Percentiles rank a stretch among this genome's conserved stretches.
Conservation (phyloP, 1,139 yeast genomes). For the Pneumocystis jirovecii region DNA sequence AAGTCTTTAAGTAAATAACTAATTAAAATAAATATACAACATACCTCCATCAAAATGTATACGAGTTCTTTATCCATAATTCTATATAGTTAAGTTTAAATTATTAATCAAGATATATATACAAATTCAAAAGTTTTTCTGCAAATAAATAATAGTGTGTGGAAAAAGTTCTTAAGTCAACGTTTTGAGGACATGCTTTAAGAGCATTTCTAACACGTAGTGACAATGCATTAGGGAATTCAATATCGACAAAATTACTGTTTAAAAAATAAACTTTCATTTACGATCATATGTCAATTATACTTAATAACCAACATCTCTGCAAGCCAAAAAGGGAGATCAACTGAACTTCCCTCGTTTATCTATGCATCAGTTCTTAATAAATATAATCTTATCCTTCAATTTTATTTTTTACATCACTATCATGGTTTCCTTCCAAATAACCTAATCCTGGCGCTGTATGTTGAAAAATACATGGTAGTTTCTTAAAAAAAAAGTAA, state of each 20-base stretch:
- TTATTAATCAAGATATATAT: not conserved
- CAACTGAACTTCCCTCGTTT: slow-evolving; percentile 49
- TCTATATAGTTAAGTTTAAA: slow-evolving; percentile 2
- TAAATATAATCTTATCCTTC: not conserved
- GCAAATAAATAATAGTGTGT: slow-evolving; percentile 55
- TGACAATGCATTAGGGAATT: slow-evolving; percentile 27
- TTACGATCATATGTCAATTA: slow-evolving; percentile 23
- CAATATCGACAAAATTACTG: slow-evolving; percentile 23
- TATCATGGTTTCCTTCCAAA: slow-evolving; percentile 4
- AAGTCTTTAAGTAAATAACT: slow-evolving; percentile 25
- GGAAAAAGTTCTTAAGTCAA: slow-evolving; percentile 55
- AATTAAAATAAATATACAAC: not conserved
- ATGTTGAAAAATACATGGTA: slow-evolving; percentile 12
- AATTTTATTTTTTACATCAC: slow-evolving; percentile 3
- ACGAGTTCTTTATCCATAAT: slow-evolving; percentile 7
- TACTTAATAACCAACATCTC: slow-evolving; percentile 44
- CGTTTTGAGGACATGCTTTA: slow-evolving; percentile 51
- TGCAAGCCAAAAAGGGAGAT: slow-evolving; percentile 83
- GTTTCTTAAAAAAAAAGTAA: slow-evolving; percentile 3
- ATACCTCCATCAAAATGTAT: slow-evolving; percentile 7
- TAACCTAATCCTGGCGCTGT: slow-evolving; percentile 13
- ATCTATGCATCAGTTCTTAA: slow-evolving; percentile 24
- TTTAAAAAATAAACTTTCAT: not conserved
- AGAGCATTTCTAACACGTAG: slow-evolving; percentile 62
- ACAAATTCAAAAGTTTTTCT: slow-evolving; percentile 31